phyloP scores from a whole-genome alignment of 768 basidiomycete genomes.

The Udeniomyces megalosporus region DNA sequence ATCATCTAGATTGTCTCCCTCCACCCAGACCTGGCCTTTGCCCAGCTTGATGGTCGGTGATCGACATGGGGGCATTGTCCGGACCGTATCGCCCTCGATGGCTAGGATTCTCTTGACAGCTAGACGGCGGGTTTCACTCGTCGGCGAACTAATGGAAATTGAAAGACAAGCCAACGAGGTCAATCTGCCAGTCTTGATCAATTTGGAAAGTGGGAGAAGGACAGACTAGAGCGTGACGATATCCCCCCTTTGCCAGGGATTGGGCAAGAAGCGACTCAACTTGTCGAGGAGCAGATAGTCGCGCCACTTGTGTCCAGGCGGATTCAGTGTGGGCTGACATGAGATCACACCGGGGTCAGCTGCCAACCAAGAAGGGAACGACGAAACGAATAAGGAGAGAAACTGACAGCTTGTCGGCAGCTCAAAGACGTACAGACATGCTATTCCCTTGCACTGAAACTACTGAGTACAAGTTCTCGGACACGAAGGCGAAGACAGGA shows the following conservation, averaged over 20 bases:
- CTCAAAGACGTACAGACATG: neutral
- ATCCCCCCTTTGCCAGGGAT: slow-evolving; percentile 10
- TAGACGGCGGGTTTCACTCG: slow-evolving; percentile 3
- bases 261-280: neutral
- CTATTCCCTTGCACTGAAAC: slow-evolving; percentile 14
- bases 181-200: neutral
- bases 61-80: slow-evolving; percentile 1
- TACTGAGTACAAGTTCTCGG: neutral
- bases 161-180: too few relatives aligned
- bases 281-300: slow-evolving; percentile 14
- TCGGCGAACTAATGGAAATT: slow-evolving; percentile 2
- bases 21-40: slow-evolving; percentile 13
- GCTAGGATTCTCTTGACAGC: slow-evolving; percentile 13
- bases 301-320: neutral
- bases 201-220: neutral
- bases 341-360: neutral
- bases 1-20: slow-evolving; percentile 9
- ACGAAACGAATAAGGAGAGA: too few relatives aligned
- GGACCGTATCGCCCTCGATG: slow-evolving; percentile 11
- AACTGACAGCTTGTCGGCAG: neutral
- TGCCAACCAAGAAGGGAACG: neutral
- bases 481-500: slow-evolving; percentile 3
- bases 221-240: slow-evolving; percentile 13
- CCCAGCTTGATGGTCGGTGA: slow-evolving; percentile 2
- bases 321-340: slow-evolving; percentile 10